Conservation (phyloP, 352 stramenopile genomes). For the Phytophthora fragariaefolia region DNA sequence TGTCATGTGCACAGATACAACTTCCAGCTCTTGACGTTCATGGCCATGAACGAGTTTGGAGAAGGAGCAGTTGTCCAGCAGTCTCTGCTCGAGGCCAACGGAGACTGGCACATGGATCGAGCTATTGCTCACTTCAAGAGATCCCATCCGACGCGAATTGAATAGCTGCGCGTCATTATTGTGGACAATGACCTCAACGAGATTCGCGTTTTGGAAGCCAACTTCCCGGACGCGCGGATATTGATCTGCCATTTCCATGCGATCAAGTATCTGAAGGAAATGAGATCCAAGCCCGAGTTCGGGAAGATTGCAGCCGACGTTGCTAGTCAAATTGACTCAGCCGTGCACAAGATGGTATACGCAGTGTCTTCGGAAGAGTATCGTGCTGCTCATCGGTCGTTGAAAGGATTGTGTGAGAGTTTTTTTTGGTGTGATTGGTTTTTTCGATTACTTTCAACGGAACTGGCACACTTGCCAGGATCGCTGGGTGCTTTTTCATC, state of each 20-base stretch:
- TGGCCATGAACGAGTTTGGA: conserved; percentile 25
- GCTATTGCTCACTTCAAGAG: conserved; percentile 3
- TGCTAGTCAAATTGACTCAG: background rate
- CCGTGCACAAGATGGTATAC: background rate
- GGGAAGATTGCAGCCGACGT: background rate
- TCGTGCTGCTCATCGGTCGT: background rate
- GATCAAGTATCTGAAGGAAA: conserved; percentile 30
- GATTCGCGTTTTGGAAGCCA: background rate
- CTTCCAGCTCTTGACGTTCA: conserved; percentile 25
- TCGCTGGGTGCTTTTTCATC: conserved; percentile 23
- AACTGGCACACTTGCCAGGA: conserved; percentile 32
- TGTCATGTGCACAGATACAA: no score
- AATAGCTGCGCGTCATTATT: background rate
- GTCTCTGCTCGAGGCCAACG: conserved; percentile 11
- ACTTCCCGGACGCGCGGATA: background rate
- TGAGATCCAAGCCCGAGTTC: background rate
- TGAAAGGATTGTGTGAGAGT: background rate
- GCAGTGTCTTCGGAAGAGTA: background rate
- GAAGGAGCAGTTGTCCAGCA: conserved; percentile 14
- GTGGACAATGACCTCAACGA: background rate
- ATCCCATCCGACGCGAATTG: no score
- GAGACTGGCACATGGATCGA: conserved; percentile 22
- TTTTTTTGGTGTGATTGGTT: background rate
- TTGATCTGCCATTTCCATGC: conserved; percentile 13
- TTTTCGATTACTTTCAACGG: conserved; percentile 31